phyloP scores from a whole-genome alignment of 345 rosid species.

The Acer saccharum region DNA sequence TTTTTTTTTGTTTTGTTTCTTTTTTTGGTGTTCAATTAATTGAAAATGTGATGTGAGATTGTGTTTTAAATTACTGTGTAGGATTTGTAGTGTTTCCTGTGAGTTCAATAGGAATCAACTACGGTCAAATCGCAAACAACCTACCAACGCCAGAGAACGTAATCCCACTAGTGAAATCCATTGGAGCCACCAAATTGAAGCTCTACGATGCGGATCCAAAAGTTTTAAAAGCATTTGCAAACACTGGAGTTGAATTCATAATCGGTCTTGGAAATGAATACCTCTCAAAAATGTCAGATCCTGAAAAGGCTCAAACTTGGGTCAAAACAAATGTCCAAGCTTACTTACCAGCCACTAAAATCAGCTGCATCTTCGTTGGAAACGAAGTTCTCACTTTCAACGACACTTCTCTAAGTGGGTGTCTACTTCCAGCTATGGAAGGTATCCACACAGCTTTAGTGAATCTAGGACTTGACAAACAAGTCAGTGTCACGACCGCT shows the following conservation, averaged over 20 bases:
- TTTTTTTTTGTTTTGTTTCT: neutral
- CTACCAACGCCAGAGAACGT: conserved; percentile 74
- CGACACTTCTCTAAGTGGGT: conserved; percentile 57
- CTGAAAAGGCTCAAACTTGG: conserved; percentile 62
- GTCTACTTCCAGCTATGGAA: conserved; percentile 86
- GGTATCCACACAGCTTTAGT: conserved; percentile 67
- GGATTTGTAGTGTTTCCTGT: conserved; percentile 25
- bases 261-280: conserved; percentile 78
- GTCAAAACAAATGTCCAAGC: conserved; percentile 68
- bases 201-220: conserved; percentile 84
- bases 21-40: neutral
- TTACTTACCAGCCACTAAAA: conserved; percentile 77
- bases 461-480: conserved; percentile 61
- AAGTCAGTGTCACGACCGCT: conserved; percentile 73
- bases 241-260: conserved; percentile 73
- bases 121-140: conserved; percentile 88
- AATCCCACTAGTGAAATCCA: conserved; percentile 73
- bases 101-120: conserved; percentile 76
- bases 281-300: conserved; percentile 63
- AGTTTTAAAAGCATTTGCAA: conserved; percentile 78
- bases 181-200: conserved; percentile 84
- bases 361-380: conserved; percentile 80
- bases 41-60: neutral
- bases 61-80: conserved; percentile 4
- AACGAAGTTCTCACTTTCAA: conserved; percentile 81